phyloP scores from a whole-genome alignment of 805 yeast genomes.

The Yarrowia sp. region DNA sequence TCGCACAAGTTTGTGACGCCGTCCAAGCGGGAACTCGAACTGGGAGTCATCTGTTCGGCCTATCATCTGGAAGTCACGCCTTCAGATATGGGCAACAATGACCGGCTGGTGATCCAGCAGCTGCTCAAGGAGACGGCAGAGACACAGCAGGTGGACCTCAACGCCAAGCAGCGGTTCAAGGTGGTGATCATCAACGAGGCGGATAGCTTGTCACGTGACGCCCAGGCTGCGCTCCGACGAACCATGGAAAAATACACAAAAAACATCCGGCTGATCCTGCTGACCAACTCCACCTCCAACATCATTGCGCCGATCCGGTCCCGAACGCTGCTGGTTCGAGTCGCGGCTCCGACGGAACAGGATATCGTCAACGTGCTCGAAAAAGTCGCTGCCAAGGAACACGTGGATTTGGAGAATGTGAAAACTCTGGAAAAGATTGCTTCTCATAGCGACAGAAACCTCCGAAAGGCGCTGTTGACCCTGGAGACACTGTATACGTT shows the following conservation, averaged over 20 bases:
- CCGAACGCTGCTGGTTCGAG: slow-evolving; percentile 85
- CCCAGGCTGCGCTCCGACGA: slow-evolving; percentile 93
- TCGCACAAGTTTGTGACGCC: slow-evolving; percentile 80
- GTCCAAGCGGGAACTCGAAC: slow-evolving; percentile 79
- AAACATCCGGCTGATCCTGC: slow-evolving; percentile 80
- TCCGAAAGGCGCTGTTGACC: slow-evolving; percentile 77
- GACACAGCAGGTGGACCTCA: slow-evolving; percentile 90
- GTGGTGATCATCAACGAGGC: slow-evolving; percentile 83
- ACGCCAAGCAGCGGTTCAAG: slow-evolving; percentile 56
- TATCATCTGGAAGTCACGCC: slow-evolving; percentile 96
- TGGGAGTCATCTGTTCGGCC: slow-evolving; percentile 90
- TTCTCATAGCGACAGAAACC: slow-evolving; percentile 65
- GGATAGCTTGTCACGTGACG: slow-evolving; percentile 86
- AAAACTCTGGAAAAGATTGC: slow-evolving; percentile 61
- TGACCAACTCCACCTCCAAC: slow-evolving; percentile 88
- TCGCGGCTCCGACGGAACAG: slow-evolving; percentile 74
- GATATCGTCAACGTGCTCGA: slow-evolving; percentile 67
- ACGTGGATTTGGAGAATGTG: slow-evolving; percentile 51
- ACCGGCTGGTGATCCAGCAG: slow-evolving; percentile 93
- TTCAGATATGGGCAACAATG: slow-evolving; percentile 94
- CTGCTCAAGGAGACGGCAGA: slow-evolving; percentile 92
- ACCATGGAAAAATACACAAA: slow-evolving; percentile 95
- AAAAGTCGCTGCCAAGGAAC: slow-evolving; percentile 65
- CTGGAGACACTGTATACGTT: slow-evolving; percentile 70
- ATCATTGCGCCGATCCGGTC: slow-evolving; percentile 94